These are phyloP conservation scores for Sambucus nigra DNA, from an alignment of 129 eudicot genomes.

Conservation along the genomic window DNA sequence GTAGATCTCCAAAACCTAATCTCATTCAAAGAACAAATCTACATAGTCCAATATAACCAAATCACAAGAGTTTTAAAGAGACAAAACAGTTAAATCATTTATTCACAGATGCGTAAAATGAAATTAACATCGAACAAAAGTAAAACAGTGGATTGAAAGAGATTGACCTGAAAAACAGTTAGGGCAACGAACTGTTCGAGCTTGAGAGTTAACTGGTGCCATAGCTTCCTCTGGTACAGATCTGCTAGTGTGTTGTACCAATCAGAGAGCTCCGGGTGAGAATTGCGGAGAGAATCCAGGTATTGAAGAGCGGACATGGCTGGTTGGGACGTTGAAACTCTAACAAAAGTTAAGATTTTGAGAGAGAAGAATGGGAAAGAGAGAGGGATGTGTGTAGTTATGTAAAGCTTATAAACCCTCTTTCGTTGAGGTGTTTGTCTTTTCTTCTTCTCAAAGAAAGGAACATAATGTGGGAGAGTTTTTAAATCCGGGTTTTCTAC, in stretches of 20 bases:
- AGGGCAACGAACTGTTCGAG: conserved; percentile 90
- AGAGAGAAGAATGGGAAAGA: background rate
- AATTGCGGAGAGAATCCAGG: conserved; percentile 51
- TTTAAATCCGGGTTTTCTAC: background rate
- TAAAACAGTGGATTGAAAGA: background rate
- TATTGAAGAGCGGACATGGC: conserved; percentile 78
- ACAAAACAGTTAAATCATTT: too few species aligned
- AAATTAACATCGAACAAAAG: background rate
- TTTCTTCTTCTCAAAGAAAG: conserved; percentile 3
- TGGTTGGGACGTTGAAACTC: background rate
- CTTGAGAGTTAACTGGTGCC: conserved; percentile 93
- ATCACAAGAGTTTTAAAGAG: background rate
- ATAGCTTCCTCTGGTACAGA: conserved; percentile 86
- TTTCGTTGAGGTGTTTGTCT: background rate
- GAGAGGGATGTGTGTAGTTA: background rate
- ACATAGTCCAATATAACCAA: background rate
- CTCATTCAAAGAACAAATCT: background rate
- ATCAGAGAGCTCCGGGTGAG: conserved; percentile 90
- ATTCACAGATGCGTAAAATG: background rate
- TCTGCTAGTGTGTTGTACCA: conserved; percentile 82
- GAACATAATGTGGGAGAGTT: background rate
- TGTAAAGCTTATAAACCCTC: background rate
- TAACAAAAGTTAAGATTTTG: background rate
- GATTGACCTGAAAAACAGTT: conserved; percentile 58
- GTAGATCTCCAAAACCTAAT: conserved; percentile 18